Base-by-base conservation (phyloP, 352 stramenopile genomes). In the Globisporangium alternatum region DNA sequence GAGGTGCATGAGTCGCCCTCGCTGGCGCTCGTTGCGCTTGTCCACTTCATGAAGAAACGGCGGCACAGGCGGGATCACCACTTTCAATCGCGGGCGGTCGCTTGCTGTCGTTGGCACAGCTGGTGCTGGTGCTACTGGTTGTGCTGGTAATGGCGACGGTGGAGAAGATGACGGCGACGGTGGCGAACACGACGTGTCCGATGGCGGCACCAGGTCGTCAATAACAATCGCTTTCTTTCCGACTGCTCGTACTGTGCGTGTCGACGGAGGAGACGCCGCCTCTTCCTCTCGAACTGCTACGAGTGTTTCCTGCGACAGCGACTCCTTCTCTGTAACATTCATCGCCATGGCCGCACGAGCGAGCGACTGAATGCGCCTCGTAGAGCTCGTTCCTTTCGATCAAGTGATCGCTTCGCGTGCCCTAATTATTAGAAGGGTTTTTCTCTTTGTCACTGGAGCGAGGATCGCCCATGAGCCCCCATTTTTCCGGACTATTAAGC, bases 1-100 rank as follows among this genome's bases (percentile, higher is more conserved):
- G 21, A 57, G 31, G 33, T 52, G 33, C n/a, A 31, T 35, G 4
- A 44, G 35, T 7, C 54, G 62, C 17, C 12, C 44, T 19, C 54
- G 53, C n/a, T 58, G 33, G 6, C 54, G 53, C 39, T 67, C 53
- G 21, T 56, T 62, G 5, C 62, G 53, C 54, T 58, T 62, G 47
- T 67, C 62, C 13, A 67, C 62, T 48, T 67, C 62, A 19, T 67
- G 62, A 19, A 67, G 62, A 22, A 63, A 67, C 33, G 62, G 62
- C 37, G 62, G 62, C 54, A 67, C 62, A 3, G 62, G 62, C n/a
- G 62, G 62, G 35, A 67, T 67, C 44, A 67, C 44, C 21, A 67
- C 62, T 30, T 61, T 61, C 45, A 67, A 33, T 3, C 56, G 55
- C 33, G 54, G 53, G 5, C 37, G 45, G 22, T 41, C 25, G 35